Evolutionary conservation across 2,329 filamentous ascomycete species (phyloP).

Genomic region (Myriosclerotinia scirpicola): DNA sequence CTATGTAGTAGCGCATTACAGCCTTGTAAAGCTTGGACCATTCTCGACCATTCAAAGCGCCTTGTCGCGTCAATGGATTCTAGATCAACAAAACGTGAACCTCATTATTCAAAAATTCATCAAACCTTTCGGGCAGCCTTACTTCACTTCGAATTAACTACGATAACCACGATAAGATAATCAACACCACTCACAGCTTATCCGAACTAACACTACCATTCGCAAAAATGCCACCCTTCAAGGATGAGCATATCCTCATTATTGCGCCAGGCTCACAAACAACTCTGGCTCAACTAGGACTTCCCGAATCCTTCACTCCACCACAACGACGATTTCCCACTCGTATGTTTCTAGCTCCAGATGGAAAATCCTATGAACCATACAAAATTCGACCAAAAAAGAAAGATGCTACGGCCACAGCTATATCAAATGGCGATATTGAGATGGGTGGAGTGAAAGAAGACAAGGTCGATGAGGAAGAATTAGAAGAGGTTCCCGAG

Average conservation of each 20-base stretch:
- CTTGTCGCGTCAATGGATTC: slow-evolving; percentile 11
- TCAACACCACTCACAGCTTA: neutral
- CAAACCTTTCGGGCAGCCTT: neutral
- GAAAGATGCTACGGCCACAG: slow-evolving; percentile 43
- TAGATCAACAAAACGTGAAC: slow-evolving; percentile 16
- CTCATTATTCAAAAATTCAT: neutral
- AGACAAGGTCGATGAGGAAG: slow-evolving; percentile 48
- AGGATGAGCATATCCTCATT: slow-evolving; percentile 40
- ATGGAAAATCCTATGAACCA: slow-evolving; percentile 77
- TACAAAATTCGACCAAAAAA: slow-evolving; percentile 71
- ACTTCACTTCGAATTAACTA: neutral
- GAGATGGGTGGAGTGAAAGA: slow-evolving; percentile 39
- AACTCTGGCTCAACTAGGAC: slow-evolving; percentile 41
- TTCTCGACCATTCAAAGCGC: neutral
- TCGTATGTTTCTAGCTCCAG: slow-evolving; percentile 84
- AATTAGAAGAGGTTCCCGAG: slow-evolving; percentile 56
- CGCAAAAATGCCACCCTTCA: slow-evolving; percentile 38
- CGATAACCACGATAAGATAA: neutral
- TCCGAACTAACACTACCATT: neutral
- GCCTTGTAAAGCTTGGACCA: slow-evolving; percentile 9
- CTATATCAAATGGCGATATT: slow-evolving; percentile 40
- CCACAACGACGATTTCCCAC: slow-evolving; percentile 84
- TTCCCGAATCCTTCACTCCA: slow-evolving; percentile 63
- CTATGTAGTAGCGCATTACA: neutral
- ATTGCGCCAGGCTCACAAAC: slow-evolving; percentile 49